These are phyloP conservation scores for Geotrichum candidum DNA, from an alignment of 1,139 yeast genomes.

Conservation along the genomic window DNA sequence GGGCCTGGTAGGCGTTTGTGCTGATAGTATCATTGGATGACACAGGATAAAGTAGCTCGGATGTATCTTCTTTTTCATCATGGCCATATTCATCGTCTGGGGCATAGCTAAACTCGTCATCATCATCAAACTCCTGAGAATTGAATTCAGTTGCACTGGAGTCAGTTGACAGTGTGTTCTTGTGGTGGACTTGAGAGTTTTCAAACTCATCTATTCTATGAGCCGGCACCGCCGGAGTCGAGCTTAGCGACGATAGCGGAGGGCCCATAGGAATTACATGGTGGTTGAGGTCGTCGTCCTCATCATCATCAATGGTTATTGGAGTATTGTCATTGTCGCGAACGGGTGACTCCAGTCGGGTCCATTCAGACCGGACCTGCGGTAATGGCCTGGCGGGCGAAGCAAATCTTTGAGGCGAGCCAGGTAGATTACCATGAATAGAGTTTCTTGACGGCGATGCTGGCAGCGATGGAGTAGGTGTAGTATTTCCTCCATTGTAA, in stretches of 20 bases:
- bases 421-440: slow-evolving; percentile 13
- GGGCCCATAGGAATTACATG: slow-evolving; percentile 9
- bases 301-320: slow-evolving; percentile 23
- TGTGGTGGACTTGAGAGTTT: background rate
- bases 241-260: background rate
- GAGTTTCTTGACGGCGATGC: slow-evolving; percentile 19
- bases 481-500: background rate
- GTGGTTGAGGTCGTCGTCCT: background rate
- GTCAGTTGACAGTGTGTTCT: slow-evolving; percentile 8
- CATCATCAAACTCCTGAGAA: slow-evolving; percentile 8
- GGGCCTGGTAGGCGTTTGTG: slow-evolving; percentile 32
- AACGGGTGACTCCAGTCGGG: slow-evolving; percentile 29
- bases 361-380: slow-evolving; percentile 28
- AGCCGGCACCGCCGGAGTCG: background rate
- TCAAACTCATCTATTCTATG: background rate
- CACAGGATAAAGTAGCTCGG: slow-evolving; percentile 25
- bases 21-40: slow-evolving; percentile 27
- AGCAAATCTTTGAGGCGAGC: slow-evolving; percentile 12
- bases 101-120: slow-evolving; percentile 10
- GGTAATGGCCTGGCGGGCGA: background rate
- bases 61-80: slow-evolving; percentile 24
- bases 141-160: slow-evolving; percentile 11
- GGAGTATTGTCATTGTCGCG: slow-evolving; percentile 23
- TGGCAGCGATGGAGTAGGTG: slow-evolving; percentile 14
- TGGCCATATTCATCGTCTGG: slow-evolving; percentile 7